Base-by-base conservation (phyloP, 148 eudicot species). In the Chenopodium quinoa region DNA sequence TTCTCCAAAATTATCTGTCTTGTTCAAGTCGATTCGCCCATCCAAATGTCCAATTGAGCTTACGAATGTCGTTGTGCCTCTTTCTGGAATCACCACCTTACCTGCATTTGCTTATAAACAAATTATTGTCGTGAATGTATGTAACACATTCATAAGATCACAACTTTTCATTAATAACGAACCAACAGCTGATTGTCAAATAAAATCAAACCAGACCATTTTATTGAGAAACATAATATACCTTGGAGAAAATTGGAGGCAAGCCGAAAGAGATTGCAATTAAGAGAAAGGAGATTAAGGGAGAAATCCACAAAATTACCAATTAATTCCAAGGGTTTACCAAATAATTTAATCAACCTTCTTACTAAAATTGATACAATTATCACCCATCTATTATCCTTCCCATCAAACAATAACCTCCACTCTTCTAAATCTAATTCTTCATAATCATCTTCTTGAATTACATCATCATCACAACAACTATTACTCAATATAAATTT, bases 21-120 rank as follows among this genome's bases (percentile, higher is more conserved):
- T 85, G 75, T 79, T 77, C 40, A 94, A 87, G 71, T 92, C 87
- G 52, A 90, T 80, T 13, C 98, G 91, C 12, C 89, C 84, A 69
- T 94, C 98, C 82, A 94, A 87, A 80, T 89, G 92, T 71, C 98
- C 98, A 19, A 90, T 91, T 77, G 90, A 82, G 75, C 98, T 94
- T 72, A 92, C 86, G 81, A 92, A 94, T 25, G 90, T 91, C 27
- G 89, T 85, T 7, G 97, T 86, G 20, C 83, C 94, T 83, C 97
- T 90, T 27, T 78, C 64, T 34, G 98, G 97, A 78, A 89, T 82
- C 76, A 88, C 87, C 78, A 92, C 84, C 72, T 88, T 94, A 81
- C 97, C 98, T 94, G 86, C 76, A 66, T 54, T 40, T 37, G 32
- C 10, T 14, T 13, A 7, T 25, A 23, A 32, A 32, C 34, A 32